Evolutionary conservation across 495 filamentous ascomycete species (phyloP).

Genomic region (Coniosporium apollinis): DNA sequence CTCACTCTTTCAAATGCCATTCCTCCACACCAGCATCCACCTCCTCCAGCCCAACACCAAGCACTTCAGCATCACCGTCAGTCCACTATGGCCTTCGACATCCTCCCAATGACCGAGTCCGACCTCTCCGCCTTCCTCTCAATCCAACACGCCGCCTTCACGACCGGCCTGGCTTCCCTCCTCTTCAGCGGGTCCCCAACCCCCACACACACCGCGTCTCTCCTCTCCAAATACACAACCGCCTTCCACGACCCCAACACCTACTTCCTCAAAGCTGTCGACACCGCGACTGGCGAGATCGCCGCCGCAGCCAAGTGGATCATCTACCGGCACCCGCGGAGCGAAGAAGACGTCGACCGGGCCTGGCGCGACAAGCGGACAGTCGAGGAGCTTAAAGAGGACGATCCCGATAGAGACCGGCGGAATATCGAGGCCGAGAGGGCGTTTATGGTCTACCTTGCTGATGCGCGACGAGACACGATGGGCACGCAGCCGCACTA

Average conservation of each 20-base stretch:
- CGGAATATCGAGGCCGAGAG: neutral
- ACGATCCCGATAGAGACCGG: constrained; percentile 1
- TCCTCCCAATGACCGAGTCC: constrained; percentile 3
- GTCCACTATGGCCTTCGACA: constrained; percentile 9
- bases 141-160: constrained; percentile 4
- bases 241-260: neutral
- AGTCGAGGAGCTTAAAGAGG: neutral
- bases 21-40: too few relatives aligned
- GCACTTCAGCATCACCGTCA: too few relatives aligned
- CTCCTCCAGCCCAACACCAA: neutral
- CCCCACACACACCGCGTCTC: constrained; percentile 2
- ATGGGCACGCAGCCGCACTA: neutral
- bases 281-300: constrained; percentile 5
- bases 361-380: too few relatives aligned
- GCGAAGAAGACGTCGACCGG: constrained; percentile 5
- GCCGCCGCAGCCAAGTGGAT: constrained; percentile 6
- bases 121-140: constrained; percentile 10
- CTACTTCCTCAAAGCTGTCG: constrained; percentile 6
- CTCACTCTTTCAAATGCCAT: too few relatives aligned
- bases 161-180: constrained; percentile 1
- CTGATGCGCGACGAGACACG: constrained; percentile 1
- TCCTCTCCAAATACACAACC: neutral
- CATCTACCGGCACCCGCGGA: neutral
- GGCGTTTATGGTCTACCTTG: constrained; percentile 5
- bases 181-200: constrained; percentile 6